phyloP scores from a whole-genome alignment of 495 filamentous ascomycete species.

The Talaromyces adpressus region DNA sequence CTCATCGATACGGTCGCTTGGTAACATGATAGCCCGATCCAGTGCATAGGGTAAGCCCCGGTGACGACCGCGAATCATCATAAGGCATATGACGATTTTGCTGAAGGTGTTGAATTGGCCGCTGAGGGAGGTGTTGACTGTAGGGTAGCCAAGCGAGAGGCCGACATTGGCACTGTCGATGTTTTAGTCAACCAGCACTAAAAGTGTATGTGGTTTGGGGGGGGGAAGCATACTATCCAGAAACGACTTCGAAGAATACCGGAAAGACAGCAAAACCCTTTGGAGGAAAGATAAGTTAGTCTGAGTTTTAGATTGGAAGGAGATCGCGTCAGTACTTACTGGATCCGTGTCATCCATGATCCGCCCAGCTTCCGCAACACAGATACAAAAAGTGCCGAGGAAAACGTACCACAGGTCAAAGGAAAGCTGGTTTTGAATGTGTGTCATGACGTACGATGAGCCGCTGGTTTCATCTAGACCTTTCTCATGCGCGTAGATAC shows the following conservation, averaged over 20 bases:
- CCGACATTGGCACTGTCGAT: conserved; percentile 64
- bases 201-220: too few relatives aligned
- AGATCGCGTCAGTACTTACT: conserved; percentile 11
- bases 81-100: conserved; percentile 80
- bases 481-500: conserved; percentile 49
- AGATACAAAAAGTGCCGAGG: conserved; percentile 54
- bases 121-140: conserved; percentile 62
- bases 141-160: conserved; percentile 70
- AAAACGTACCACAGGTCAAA: conserved; percentile 64
- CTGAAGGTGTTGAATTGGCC: conserved; percentile 65
- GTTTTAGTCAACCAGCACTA: neutral
- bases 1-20: conserved; percentile 62
- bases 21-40: conserved; percentile 75
- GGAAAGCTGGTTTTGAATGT: conserved; percentile 53
- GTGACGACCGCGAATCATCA: conserved; percentile 86
- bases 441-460: conserved; percentile 42
- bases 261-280: conserved; percentile 61
- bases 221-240: conserved; percentile 49
- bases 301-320: too few relatives aligned
- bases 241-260: conserved; percentile 79
- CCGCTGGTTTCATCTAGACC: conserved; percentile 26
- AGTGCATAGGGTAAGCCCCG: conserved; percentile 84
- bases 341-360: conserved; percentile 42
- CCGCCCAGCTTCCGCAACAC: conserved; percentile 42
- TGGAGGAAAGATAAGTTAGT: neutral